A percentile compares a stretch with the other conserved stretches of the same genome.
phyloP scores from a whole-genome alignment of 2,329 filamentous ascomycete species.

The Monilinia fructigena region DNA sequence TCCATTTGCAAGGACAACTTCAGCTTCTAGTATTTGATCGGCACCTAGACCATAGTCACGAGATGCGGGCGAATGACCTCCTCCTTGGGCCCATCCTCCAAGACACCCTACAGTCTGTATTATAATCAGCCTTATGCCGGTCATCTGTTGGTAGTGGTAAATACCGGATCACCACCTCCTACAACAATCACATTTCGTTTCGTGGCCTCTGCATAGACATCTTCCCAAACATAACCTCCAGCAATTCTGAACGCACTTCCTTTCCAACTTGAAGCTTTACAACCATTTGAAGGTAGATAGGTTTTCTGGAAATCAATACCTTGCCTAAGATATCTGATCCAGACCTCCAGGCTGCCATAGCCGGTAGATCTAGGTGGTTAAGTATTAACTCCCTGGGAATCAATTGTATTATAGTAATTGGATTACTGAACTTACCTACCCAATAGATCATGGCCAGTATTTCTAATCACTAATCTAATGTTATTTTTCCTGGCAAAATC shows the following conservation, averaged over 20 bases:
- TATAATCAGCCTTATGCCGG: conserved; percentile 28
- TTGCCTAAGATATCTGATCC: conserved; percentile 49
- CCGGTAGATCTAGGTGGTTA: conserved; percentile 33
- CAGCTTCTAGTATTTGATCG: conserved; percentile 46
- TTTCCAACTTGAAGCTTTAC: conserved; percentile 37
- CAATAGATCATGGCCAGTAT: conserved; percentile 48
- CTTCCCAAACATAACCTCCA: conserved; percentile 41
- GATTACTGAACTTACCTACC: conserved; percentile 37
- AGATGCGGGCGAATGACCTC: conserved; percentile 44
- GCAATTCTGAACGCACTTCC: conserved; percentile 42
- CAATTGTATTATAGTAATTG: conserved; percentile 19
- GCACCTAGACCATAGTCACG: conserved; percentile 46
- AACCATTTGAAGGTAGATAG: conserved; percentile 31
- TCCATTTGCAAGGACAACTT: conserved; percentile 28
- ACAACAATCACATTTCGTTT: conserved; percentile 42
- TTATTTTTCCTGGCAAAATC: conserved; percentile 48
- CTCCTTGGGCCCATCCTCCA: conserved; percentile 44
- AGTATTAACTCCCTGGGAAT: conserved; percentile 29
- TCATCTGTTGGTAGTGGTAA: not conserved
- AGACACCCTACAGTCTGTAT: conserved; percentile 40
- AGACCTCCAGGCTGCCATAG: conserved; percentile 42
- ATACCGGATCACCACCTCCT: conserved; percentile 38
- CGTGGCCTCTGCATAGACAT: conserved; percentile 40
- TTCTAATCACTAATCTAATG: conserved; percentile 46
- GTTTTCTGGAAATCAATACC: conserved; percentile 32